These are phyloP conservation scores for Fusarium chaquense DNA, from an alignment of 2,329 filamentous ascomycete genomes.

Conservation along the genomic window DNA sequence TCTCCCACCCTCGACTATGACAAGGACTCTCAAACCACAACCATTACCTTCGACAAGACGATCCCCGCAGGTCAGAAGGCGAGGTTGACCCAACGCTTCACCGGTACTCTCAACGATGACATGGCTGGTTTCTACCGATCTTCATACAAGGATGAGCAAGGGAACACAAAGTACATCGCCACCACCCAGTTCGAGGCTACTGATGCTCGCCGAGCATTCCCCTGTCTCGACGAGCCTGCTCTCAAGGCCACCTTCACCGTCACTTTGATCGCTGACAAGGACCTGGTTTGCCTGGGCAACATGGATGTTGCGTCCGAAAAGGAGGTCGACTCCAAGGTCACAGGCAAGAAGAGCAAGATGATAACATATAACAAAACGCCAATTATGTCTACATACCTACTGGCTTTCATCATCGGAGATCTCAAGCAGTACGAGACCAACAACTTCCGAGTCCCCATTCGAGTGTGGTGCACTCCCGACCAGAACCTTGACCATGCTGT, in stretches of 20 bases:
- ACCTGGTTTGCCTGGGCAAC: constrained; percentile 92
- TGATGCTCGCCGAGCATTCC: constrained; percentile 91
- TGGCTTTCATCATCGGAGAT: constrained; percentile 94
- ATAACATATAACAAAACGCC: constrained; percentile 94
- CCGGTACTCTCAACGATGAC: constrained; percentile 86
- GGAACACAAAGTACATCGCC: constrained; percentile 83
- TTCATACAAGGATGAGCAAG: constrained; percentile 87
- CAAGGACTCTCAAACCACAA: constrained; percentile 83
- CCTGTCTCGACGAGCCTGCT: constrained; percentile 95
- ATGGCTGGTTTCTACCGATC: constrained; percentile 99
- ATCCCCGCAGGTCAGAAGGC: constrained; percentile 82
- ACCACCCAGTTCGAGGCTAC: constrained; percentile 98
- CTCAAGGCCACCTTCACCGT: constrained; percentile 94
- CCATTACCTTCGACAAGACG: constrained; percentile 79
- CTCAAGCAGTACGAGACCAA: constrained; percentile 94
- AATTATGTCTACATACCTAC: constrained; percentile 94
- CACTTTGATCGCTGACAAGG: constrained; percentile 89
- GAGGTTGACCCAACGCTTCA: constrained; percentile 71
- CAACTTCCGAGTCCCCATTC: constrained; percentile 88
- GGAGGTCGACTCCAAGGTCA: constrained; percentile 74
- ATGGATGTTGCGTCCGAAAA: constrained; percentile 92
- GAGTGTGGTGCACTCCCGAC: constrained; percentile 93
- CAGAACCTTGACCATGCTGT: constrained; percentile 90
- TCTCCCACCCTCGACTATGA: constrained; percentile 73
- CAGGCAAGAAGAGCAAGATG: constrained; percentile 75